A percentile compares a stretch with the other conserved stretches of the same genome.
phyloP scores from a whole-genome alignment of 495 filamentous ascomycete species.

The Clohesyomyces aquaticus region DNA sequence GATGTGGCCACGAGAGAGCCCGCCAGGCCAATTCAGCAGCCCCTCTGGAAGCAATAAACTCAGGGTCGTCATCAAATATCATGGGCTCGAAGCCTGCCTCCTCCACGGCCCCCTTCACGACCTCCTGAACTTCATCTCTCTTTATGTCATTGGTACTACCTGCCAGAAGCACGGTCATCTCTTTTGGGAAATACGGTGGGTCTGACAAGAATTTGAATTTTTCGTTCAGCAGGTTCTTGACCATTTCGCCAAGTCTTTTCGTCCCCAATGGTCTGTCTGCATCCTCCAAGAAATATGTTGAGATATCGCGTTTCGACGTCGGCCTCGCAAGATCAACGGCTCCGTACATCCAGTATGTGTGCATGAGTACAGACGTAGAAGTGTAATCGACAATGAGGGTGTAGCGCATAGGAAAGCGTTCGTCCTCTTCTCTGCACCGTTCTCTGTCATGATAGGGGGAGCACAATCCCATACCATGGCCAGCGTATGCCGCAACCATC shows the following conservation, averaged over 20 bases:
- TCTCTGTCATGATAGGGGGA: neutral
- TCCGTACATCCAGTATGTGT: neutral
- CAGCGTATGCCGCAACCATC: neutral
- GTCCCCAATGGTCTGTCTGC: neutral
- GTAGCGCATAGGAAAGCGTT: neutral
- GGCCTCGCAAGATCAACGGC: neutral
- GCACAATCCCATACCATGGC: neutral
- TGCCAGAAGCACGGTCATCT: neutral
- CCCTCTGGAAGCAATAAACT: neutral
- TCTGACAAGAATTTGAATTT: neutral
- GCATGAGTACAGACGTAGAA: neutral
- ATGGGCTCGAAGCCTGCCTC: neutral
- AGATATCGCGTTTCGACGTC: neutral
- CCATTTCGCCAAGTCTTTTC: neutral
- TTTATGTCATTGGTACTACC: neutral
- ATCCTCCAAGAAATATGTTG: neutral
- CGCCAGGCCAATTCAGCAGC: neutral
- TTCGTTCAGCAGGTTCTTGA: neutral
- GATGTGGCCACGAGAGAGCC: too few species aligned
- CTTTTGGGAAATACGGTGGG: neutral
- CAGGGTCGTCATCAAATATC: neutral
- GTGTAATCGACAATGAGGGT: neutral
- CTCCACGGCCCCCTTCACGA: neutral
- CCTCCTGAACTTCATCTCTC: neutral
- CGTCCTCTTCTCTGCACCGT: neutral